A percentile compares a stretch with the other conserved stretches of the same genome.
Conservation (phyloP, 2,329 filamentous ascomycete species). For the Calonectria pseudoturangicola region DNA sequence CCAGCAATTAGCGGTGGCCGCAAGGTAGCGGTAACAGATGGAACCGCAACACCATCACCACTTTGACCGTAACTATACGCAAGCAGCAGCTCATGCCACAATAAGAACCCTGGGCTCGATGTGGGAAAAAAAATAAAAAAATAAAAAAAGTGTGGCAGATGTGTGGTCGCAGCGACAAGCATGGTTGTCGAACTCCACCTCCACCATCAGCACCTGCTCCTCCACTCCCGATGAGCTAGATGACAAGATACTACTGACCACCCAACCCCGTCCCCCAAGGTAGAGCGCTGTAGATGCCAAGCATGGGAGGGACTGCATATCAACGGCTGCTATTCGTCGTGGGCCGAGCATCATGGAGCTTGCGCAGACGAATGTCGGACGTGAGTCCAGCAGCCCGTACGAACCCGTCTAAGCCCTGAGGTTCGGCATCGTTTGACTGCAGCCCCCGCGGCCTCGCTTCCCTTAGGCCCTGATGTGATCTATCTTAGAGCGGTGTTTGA, state of each 20-base stretch:
- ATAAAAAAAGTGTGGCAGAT: conserved; percentile 18
- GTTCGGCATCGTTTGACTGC: conserved; percentile 54
- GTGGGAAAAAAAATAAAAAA: conserved; percentile 1
- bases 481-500: conserved; percentile 48
- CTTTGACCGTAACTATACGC: conserved; percentile 28
- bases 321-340: conserved; percentile 49
- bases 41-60: conserved; percentile 39
- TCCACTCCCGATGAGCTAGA: conserved; percentile 42
- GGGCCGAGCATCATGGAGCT: conserved; percentile 45
- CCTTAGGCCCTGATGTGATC: conserved; percentile 52
- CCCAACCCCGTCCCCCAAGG: conserved; percentile 24
- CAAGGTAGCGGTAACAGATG: conserved; percentile 36
- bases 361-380: conserved; percentile 43
- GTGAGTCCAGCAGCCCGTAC: conserved; percentile 39
- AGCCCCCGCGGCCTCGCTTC: conserved; percentile 45
- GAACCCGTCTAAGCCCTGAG: conserved; percentile 47
- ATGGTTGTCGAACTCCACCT: conserved; percentile 34
- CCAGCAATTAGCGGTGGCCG: conserved; percentile 38
- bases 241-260: conserved; percentile 31
- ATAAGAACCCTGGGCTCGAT: conserved; percentile 24
- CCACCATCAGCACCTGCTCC: conserved; percentile 35
- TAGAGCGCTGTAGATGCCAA: conserved; percentile 21
- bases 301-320: conserved; percentile 46
- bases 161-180: conserved; percentile 32
- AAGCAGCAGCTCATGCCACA: conserved; percentile 24